Evolutionary conservation across 148 eudicot species (phyloP), one percentile per base, ranked within the genome.

Genomic region (Gaultheria prostrata): DNA sequence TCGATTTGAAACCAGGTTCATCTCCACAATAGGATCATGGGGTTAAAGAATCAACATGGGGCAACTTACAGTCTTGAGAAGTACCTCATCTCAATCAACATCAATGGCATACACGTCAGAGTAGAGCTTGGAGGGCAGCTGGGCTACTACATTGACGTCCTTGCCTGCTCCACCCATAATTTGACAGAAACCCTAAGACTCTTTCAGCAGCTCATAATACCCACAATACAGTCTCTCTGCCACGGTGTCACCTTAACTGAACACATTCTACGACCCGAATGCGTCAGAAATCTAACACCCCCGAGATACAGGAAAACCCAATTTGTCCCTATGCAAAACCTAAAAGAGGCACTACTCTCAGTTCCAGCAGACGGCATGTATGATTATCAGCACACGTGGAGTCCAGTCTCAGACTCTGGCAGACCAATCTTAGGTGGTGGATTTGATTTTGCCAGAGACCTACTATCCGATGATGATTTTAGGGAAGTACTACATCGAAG

Each of bases 301-400:
- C 99, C 99, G 11, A 91, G 99, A 87, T 87, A 89, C 92, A 86
- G 99, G 82, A 93, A 89, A 82, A 89, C 93, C 43, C 99, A 97
- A 86, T 63, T 74, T 76, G 86, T 93, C 18, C 87, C 85, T 61
- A 84, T 92, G 15, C 92, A 88, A 30, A 89, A 85, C 48, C 81
- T 96, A 17, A 96, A 94, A 87, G 89, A 90, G 84, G 98, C 95
- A 85, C 85, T 96, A 50, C 95, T 94, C 74, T 92, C 98, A 0
- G 94, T 93, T 54, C 94, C 98, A 75, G 99, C 98, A 70, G 99
- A 96, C 67, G 86, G 92, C 81, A 93, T 96, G 87, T 94, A 96
- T 48, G 98, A 96, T 84, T 96, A 96, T 86, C 97, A 94, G 87
- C 98, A 96, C 88, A 94, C 98, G 0, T 96, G 99, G 99, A 85